Evolutionary conservation across 805 yeast species (phyloP).

Genomic region (Pichia manshurica): DNA sequence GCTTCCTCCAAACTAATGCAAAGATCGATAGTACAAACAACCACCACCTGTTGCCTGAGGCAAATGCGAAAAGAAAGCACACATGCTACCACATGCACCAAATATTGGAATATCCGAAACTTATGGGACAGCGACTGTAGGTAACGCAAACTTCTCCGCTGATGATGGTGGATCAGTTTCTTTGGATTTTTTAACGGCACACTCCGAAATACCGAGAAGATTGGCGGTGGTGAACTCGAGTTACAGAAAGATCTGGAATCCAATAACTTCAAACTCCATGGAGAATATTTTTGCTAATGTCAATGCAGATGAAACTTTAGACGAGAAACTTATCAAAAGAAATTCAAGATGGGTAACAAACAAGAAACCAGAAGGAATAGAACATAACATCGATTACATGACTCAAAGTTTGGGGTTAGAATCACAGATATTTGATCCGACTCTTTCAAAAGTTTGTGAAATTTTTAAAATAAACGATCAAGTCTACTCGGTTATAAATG

Average conservation of each 20-base stretch:
- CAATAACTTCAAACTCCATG: neutral
- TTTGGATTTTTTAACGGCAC: neutral
- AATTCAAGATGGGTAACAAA: neutral
- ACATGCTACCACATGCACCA: slow-evolving; percentile 2
- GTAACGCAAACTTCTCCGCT: neutral
- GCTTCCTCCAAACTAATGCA: too few relatives aligned
- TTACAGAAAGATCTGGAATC: neutral
- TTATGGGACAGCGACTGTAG: slow-evolving; percentile 2
- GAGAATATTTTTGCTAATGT: neutral
- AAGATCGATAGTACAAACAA: too few relatives aligned
- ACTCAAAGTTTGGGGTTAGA: neutral
- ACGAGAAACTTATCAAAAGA: neutral
- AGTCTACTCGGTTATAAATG: neutral
- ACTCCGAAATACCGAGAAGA: neutral
- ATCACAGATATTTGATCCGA: neutral
- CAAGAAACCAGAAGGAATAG: neutral
- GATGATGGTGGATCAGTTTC: neutral
- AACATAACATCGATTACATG: neutral
- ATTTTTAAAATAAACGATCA: neutral
- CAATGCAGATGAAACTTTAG: neutral
- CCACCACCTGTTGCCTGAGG: too few relatives aligned
- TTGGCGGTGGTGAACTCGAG: neutral
- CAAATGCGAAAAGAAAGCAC: too few relatives aligned
- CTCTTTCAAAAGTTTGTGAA: neutral
- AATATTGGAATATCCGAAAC: slow-evolving; percentile 6